Evolutionary conservation across 2,329 filamentous ascomycete species (phyloP), one percentile per base, ranked within the genome.

Genomic region (Aquanectria penicillioides): DNA sequence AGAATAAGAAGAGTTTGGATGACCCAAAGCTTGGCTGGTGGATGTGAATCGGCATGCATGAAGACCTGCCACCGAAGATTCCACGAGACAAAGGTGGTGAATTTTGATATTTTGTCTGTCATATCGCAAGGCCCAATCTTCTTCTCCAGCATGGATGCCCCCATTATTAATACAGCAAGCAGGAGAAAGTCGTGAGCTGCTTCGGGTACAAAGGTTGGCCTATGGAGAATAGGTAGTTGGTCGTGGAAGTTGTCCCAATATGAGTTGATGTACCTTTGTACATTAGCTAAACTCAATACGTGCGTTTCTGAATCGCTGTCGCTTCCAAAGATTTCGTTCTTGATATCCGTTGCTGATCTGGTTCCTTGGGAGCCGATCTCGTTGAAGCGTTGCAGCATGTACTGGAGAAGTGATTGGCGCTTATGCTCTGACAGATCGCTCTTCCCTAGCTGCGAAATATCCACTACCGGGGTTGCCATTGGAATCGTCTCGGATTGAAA

Each of bases 211-310:
- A 70, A 70, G 0, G 68, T 70, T 25, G 68, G 68, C 18, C 58
- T 64, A 26, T 70, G 68, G 4, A 70, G 63, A 11, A 70, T 69
- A 4, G 68, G 68, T 0, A 70, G 33, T 36, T 70, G 68, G n/a
- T 70, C 63, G 37, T 70, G 68, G 13, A 70, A 70, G 37, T 68
- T 65, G 33, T 70, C 63, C 68, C 68, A 70, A 53, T 68, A 70
- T 12, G 68, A 70, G 40, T 65, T 65, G 26, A 70, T 65, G 36
- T 70, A 70, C 4, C 64, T 59, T 17, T 69, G 66, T 13, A 70
- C 67, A 17, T 70, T 70, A 38, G 58, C 11, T 10, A 67, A 58
- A 22, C 68, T 70, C 18, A 70, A 57, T 23, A 70, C 68, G 31
- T 70, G 68, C 6, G 46, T 59, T 12, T 70, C 68, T 9, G 63